These are phyloP conservation scores for Terfezia claveryi DNA, from an alignment of 495 filamentous ascomycete species.

Conservation along the genomic window DNA sequence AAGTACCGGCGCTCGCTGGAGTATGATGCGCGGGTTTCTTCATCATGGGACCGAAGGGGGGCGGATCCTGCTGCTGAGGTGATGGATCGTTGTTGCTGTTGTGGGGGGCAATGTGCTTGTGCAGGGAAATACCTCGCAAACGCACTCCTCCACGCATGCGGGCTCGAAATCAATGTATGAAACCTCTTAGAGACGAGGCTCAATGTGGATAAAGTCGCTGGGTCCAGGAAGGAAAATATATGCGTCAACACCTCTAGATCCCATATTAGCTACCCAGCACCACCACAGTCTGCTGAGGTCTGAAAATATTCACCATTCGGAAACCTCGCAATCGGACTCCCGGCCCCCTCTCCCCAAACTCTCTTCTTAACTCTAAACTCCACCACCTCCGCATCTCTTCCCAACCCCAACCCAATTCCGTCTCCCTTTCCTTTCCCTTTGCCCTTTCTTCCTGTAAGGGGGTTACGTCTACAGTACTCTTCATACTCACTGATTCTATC, in stretches of 20 bases:
- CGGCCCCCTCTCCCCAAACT: slow-evolving; percentile 10
- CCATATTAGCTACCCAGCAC: no score
- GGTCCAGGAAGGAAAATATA: slow-evolving; percentile 16
- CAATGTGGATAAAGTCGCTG: slow-evolving; percentile 7
- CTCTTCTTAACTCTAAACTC: slow-evolving; percentile 14
- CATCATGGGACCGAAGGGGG: slow-evolving; percentile 5
- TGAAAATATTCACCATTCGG: slow-evolving; percentile 9
- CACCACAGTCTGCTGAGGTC: no score
- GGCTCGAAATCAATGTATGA: slow-evolving; percentile 12
- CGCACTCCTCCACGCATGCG: slow-evolving; percentile 16
- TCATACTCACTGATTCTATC: not conserved
- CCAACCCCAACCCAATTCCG: no score
- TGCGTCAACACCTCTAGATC: no score
- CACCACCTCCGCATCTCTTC: not conserved
- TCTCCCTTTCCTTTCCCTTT: not conserved
- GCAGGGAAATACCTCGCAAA: slow-evolving; percentile 18
- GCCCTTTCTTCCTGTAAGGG: not conserved
- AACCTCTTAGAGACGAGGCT: slow-evolving; percentile 16
- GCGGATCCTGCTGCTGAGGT: not conserved
- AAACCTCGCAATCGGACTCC: slow-evolving; percentile 11
- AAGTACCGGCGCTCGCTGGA: slow-evolving; percentile 18
- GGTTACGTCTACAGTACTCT: not conserved
- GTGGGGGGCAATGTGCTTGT: not conserved
- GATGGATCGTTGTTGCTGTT: not conserved
- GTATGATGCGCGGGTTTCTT: slow-evolving; percentile 5